Evolutionary conservation across 306 rosid species (phyloP), one percentile per base, ranked within the genome.

Genomic region (Delonix regia): DNA sequence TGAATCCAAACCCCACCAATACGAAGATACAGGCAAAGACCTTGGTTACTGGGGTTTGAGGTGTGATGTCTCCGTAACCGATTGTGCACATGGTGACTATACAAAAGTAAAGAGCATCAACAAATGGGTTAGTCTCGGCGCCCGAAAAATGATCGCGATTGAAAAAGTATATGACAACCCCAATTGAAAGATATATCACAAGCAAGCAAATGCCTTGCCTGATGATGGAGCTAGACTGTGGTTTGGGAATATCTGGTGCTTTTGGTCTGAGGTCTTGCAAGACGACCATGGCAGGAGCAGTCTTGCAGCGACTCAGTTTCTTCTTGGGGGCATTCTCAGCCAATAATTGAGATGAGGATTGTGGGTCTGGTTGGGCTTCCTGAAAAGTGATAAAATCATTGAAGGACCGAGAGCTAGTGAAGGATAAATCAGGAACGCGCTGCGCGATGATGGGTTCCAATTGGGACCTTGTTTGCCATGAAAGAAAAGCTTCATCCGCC

Each of bases 41-140:
- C 60, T 93, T 93, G 0, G 97, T 81, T 0, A 81, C 2, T 0
- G 93, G 86, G 1, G 95, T 86, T 7, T 78, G 7, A 5, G 98
- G 98, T 3, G 92, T 88, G 44, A 93, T 89, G 81, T 93, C 98
- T 0, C 98, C 97, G 52, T 88, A 91, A 33, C 97, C 98, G 18
- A 93, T 93, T 3, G 98, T 93, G 44, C 98, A 93, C 90, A 93
- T 88, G 52, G 97, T 93, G 19, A 93, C 97, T 48, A 93, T 89
- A 19, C 93, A 88, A 49, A 89, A 93, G 81, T 93, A 93, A 39
- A 93, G 92, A 0, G 98, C 98, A 27, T 93, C 98, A 1, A 93
- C 89, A 0, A 89, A 76, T 0, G 94, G 97, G 87, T 88, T 89
- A 11, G 98, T 90, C 36, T 91, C 94, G 0, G 48, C 45, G 15